Percentiles rank a stretch among this genome's conserved stretches.
phyloP scores from a whole-genome alignment of 208 protist genomes.

The Trypanosoma theileri region DNA sequence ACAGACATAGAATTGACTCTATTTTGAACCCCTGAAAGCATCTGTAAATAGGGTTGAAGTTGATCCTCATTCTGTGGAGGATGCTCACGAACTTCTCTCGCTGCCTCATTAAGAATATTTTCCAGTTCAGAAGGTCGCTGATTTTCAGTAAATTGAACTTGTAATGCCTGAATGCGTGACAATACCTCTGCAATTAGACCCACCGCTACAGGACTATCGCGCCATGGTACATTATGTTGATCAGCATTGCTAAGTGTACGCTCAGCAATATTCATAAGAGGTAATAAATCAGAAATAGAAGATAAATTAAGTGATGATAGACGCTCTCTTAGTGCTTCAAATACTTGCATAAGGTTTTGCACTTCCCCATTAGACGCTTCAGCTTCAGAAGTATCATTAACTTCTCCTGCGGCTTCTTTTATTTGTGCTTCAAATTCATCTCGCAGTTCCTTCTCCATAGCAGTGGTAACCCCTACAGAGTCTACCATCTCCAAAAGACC shows the following conservation, averaged over 20 bases:
- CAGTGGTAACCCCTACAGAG: slow-evolving; percentile 27
- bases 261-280: slow-evolving; percentile 37
- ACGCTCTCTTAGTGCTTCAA: slow-evolving; percentile 2
- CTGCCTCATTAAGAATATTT: slow-evolving; percentile 4
- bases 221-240: slow-evolving; percentile 34
- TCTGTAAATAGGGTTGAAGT: slow-evolving; percentile 40
- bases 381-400: neutral
- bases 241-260: slow-evolving; percentile 34
- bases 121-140: neutral
- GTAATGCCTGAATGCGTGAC: slow-evolving; percentile 27
- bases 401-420: slow-evolving; percentile 7
- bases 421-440: slow-evolving; percentile 33
- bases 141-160: slow-evolving; percentile 7
- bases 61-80: slow-evolving; percentile 34
- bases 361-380: neutral
- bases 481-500: slow-evolving; percentile 32
- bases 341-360: slow-evolving; percentile 15
- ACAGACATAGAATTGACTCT: slow-evolving; percentile 32
- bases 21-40: slow-evolving; percentile 37
- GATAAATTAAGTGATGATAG: neutral
- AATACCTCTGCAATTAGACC: slow-evolving; percentile 28
- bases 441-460: slow-evolving; percentile 26
- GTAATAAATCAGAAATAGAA: slow-evolving; percentile 28
- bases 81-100: slow-evolving; percentile 12
- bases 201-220: slow-evolving; percentile 21